Evolutionary conservation across 768 basidiomycete species (phyloP), one percentile per base, ranked within the genome.

Genomic region (Russula earlei): DNA sequence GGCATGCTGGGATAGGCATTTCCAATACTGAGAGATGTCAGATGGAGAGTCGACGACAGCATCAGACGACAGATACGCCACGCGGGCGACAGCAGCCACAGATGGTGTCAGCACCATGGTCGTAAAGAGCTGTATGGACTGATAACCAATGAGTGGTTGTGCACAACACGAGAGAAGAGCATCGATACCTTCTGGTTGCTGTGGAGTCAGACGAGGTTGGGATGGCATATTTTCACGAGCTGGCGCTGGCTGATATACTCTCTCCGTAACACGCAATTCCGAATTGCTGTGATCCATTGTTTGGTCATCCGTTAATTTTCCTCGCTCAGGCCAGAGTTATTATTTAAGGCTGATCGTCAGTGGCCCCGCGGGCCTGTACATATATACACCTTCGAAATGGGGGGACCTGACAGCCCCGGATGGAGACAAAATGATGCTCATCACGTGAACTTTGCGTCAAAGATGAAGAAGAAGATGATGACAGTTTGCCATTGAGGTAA

Each of bases 11-110:
- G 62, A 61, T 75, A 79, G 40, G 67, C 67, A 45, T 70, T 60
- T 20, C 72, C 62, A 66, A 80, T 82, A 40, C 65, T 58, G 0
- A 79, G 83, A 31, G 62, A 62, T 5, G 62, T 66, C 12, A 75
- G 72, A 33, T 68, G 63, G 6, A 72, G 66, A 75, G 61, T 86
- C 77, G 41, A 91, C 70, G 15, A 89, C 63, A 44, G 78, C 69
- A 62, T 87, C 85, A 8, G 88, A 86, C 27, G 82, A 75, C 29
- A 87, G 69, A 67, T 77, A 83, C n/a, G 83, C 85, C 58, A 90
- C 76, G 33, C 87, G 82, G 38, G 84, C 78, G 52, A 86, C 83
- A 5, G 77, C 63, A 12, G 64, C 52, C 44, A 70, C 61, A 1
- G 73, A 59, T 25, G 65, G 59, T 47, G 59, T 53, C 31, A 56